These are phyloP conservation scores for Dictyostelium firmibasis DNA, from an alignment of 78 protist genomes.

Conservation along the genomic window DNA sequence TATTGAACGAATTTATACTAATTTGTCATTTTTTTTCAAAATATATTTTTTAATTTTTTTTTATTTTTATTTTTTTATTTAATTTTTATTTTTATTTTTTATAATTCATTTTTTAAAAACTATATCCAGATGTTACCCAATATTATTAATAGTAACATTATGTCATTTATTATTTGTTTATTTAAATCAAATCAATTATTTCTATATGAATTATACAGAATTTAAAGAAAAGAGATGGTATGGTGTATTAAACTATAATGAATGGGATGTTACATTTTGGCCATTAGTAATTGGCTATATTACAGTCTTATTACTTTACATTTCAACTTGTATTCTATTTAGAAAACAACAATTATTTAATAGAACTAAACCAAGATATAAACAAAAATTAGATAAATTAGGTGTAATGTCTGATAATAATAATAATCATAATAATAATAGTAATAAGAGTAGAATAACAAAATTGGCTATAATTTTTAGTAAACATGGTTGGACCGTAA, in stretches of 20 bases:
- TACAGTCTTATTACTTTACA: constrained; percentile 22
- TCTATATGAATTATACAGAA: neutral
- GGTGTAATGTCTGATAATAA: constrained; percentile 8
- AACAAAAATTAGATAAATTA: neutral
- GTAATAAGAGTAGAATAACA: neutral
- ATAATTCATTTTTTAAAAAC: neutral
- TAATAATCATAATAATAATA: neutral
- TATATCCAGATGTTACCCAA: constrained; percentile 54
- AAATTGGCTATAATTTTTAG: constrained; percentile 20
- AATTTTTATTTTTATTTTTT: no score
- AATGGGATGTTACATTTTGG: constrained; percentile 44
- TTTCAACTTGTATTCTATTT: constrained; percentile 32
- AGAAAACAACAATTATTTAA: constrained; percentile 34
- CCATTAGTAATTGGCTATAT: constrained; percentile 48
- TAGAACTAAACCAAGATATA: constrained; percentile 29
- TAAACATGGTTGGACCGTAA: constrained; percentile 62
- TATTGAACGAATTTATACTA: no score
- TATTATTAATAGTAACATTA: neutral
- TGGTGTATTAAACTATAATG: constrained; percentile 30
- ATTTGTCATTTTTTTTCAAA: no score
- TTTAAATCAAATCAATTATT: constrained; percentile 14
- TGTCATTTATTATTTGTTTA: constrained; percentile 54
- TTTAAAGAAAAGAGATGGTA: neutral
- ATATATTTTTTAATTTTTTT: neutral
- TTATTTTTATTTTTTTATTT: neutral